Conservation (phyloP, 179 eudicot genomes). For the Amaranthus tricolor region DNA sequence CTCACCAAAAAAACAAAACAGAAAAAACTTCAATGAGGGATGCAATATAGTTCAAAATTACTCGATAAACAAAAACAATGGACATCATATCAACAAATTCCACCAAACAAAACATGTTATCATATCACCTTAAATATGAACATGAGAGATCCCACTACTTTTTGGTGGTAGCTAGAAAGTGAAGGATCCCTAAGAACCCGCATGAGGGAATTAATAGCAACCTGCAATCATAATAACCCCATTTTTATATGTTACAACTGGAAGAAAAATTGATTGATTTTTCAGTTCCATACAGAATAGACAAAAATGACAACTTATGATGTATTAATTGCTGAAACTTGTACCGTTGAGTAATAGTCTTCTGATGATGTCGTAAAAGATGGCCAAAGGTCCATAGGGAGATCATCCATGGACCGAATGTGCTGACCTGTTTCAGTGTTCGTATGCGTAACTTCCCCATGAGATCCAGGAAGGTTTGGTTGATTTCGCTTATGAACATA, state of each 20-base stretch:
- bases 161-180: slow-evolving; percentile 88
- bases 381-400: slow-evolving; percentile 96
- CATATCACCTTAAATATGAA: slow-evolving; percentile 83
- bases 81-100: neutral
- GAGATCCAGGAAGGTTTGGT: slow-evolving; percentile 74
- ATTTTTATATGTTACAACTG: slow-evolving; percentile 4
- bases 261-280: neutral
- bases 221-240: slow-evolving; percentile 44
- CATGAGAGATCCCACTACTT: slow-evolving; percentile 95
- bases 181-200: slow-evolving; percentile 98
- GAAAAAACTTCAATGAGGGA: slow-evolving; percentile 17
- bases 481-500: slow-evolving; percentile 94
- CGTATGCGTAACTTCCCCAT: slow-evolving; percentile 72
- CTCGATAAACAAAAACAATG: neutral
- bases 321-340: slow-evolving; percentile 3
- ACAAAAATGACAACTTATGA: neutral
- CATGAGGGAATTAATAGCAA: slow-evolving; percentile 96
- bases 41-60: neutral
- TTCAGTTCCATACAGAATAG: neutral
- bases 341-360: slow-evolving; percentile 94
- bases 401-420: slow-evolving; percentile 78
- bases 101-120: neutral
- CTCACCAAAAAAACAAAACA: slow-evolving; percentile 43
- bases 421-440: slow-evolving; percentile 81
- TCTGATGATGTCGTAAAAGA: slow-evolving; percentile 95